Evolutionary conservation across 371 early-diverging fungal genomes (phyloP).

Genomic region (Nematocida displodere): DNA sequence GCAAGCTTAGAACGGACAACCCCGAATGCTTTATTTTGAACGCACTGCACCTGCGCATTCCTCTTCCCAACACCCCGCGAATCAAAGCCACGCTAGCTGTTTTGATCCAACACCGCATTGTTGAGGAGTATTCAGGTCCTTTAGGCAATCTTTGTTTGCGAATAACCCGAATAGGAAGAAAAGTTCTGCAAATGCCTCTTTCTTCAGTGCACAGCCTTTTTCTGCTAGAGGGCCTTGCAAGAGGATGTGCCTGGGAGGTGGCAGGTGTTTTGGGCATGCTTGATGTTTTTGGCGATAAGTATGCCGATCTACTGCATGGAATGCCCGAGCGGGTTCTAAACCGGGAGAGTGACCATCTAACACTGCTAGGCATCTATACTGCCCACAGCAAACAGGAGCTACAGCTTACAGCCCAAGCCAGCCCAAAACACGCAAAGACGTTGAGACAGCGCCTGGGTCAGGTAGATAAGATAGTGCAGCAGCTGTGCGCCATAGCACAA

Average conservation of each 20-base stretch:
- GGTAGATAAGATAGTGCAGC: too few relatives aligned
- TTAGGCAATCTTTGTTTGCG: not conserved
- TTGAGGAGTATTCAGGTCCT: not conserved
- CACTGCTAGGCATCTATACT: not conserved
- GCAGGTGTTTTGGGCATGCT: slow-evolving; percentile 14
- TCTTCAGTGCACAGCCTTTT: slow-evolving; percentile 14
- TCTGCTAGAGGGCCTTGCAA: slow-evolving; percentile 2
- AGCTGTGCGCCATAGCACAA: too few relatives aligned
- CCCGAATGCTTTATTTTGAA: slow-evolving; percentile 3
- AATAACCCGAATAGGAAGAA: slow-evolving; percentile 5
- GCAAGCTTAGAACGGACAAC: not conserved
- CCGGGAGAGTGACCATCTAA: not conserved
- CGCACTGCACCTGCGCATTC: not conserved
- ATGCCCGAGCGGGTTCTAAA: not conserved
- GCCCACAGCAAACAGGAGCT: too few relatives aligned
- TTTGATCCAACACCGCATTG: not conserved
- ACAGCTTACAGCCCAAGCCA: too few relatives aligned
- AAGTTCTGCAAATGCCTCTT: not conserved
- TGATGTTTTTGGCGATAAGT: slow-evolving; percentile 7
- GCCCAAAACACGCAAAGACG: too few relatives aligned
- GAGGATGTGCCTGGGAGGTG: not conserved
- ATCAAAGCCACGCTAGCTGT: not conserved
- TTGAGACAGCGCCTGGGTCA: too few relatives aligned
- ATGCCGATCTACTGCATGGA: not conserved
- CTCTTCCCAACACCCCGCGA: not conserved